Percentiles rank a stretch among this genome's conserved stretches.
phyloP scores from a whole-genome alignment of 805 yeast genomes.

The Wickerhamiella alocasiicola region DNA sequence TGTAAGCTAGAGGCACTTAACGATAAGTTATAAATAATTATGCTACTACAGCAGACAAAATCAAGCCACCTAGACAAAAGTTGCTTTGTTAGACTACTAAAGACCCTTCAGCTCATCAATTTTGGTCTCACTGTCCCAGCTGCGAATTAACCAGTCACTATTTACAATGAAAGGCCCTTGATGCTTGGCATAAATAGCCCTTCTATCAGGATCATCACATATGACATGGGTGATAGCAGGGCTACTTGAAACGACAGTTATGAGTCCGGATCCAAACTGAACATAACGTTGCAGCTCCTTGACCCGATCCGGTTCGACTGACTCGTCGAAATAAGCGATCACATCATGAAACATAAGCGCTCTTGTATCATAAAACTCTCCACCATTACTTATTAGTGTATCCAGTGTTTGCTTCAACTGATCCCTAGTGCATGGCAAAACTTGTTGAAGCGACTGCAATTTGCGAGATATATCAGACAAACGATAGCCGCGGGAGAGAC shows the following conservation, averaged over 20 bases:
- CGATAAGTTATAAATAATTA: too few relatives aligned
- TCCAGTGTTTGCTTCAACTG: not conserved
- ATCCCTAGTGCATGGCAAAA: not conserved
- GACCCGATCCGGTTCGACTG: not conserved
- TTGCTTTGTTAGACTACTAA: too few relatives aligned
- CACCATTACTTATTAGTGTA: not conserved
- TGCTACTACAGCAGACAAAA: too few relatives aligned
- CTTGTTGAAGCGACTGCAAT: slow-evolving; percentile 12
- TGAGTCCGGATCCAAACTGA: slow-evolving; percentile 2
- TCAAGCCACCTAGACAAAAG: too few relatives aligned
- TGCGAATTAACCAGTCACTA: slow-evolving; percentile 1
- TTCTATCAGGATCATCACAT: not conserved
- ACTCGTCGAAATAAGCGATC: slow-evolving; percentile 3
- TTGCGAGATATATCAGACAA: slow-evolving; percentile 19
- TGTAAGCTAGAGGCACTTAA: too few relatives aligned
- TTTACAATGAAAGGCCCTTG: slow-evolving; percentile 8
- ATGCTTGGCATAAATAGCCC: slow-evolving; percentile 2
- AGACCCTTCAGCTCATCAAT: slow-evolving; percentile 7
- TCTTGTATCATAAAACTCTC: not conserved
- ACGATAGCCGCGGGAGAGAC: slow-evolving; percentile 33
- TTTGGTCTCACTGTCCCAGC: slow-evolving; percentile 10
- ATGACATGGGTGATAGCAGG: slow-evolving; percentile 6
- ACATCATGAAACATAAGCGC: slow-evolving; percentile 6
- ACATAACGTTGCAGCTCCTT: not conserved
- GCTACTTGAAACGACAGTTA: not conserved